These are phyloP conservation scores for Lecanicillium sp. DNA, from an alignment of 2,329 filamentous ascomycete species.

Conservation along the genomic window DNA sequence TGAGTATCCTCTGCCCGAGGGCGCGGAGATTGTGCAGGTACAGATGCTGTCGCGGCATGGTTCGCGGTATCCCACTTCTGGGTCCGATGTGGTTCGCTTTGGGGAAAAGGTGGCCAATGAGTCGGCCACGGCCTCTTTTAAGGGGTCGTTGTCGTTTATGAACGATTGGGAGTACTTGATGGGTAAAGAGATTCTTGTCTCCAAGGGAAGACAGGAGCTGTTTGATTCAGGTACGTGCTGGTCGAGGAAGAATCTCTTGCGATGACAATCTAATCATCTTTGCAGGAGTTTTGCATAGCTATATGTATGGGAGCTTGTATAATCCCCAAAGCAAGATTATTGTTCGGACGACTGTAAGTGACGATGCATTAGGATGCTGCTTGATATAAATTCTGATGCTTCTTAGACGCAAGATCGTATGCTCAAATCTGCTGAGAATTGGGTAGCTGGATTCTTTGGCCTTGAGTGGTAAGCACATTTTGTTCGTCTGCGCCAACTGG, in stretches of 20 bases:
- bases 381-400: constrained; percentile 10
- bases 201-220: constrained; percentile 63
- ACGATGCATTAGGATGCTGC: not conserved
- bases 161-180: constrained; percentile 62
- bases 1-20: constrained; percentile 59
- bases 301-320: constrained; percentile 64
- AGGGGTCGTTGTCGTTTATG: constrained; percentile 54
- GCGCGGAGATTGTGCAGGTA: constrained; percentile 61
- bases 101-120: constrained; percentile 50
- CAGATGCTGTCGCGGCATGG: constrained; percentile 68
- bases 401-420: constrained; percentile 62
- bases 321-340: constrained; percentile 66
- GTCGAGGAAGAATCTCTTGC: too few relatives aligned
- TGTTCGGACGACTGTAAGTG: constrained; percentile 54
- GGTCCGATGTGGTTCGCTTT: constrained; percentile 44
- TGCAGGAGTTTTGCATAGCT: constrained; percentile 58
- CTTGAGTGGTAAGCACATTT: constrained; percentile 47
- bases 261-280: not conserved
- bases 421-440: constrained; percentile 70
- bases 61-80: constrained; percentile 60
- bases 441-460: constrained; percentile 71
- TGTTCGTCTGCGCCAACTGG: not conserved
- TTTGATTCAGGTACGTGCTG: constrained; percentile 50
- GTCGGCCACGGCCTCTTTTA: constrained; percentile 43
- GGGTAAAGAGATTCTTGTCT: constrained; percentile 63